Evolutionary conservation across 768 basidiomycete genomes (phyloP), one percentile per base, ranked within the genome.

Genomic region (Hericium rajendrae): DNA sequence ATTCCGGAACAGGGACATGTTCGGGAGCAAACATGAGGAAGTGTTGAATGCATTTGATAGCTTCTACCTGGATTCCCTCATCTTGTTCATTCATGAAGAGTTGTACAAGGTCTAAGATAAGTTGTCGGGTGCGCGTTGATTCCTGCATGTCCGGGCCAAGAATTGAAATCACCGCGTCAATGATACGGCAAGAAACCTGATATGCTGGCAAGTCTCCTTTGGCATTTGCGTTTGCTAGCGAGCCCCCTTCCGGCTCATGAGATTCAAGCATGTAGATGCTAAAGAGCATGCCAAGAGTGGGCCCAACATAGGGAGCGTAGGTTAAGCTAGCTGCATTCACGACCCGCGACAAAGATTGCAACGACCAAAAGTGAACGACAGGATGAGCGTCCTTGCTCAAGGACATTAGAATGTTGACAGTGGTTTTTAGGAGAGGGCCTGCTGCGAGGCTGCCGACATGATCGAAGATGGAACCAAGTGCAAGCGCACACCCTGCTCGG

Each of bases 81-180:
- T 97, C 92, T 2, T 84, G 81, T 65, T 97, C 94, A 41, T 81
- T 71, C 3, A 84, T 83, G 65, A 97, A 91, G 63, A 93, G 88
- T 58, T 85, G 80, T 4, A 97, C 87, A 16, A 98, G 78, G 64
- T 88, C 85, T 40, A 95, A 79, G 11, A 95, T 81, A 28, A 97
- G 75, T 1, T 83, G 81, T n/a, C 92, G 75, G 2, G 91, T 88
- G 13, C 83, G 76, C 20, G 81, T 75, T 0, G 90, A 89, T 62
- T 98, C 97, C 65, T 94, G 88, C 53, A 98, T 85, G 65, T 97
- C 97, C 1, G 97, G 97, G 1, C 97, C 97, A 48, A 97, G 80
- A 13, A 97, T 87, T 15, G 87, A 92, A 62, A 97, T 92, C 50
- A 95, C 80, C 1, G 94, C 92, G 68, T 97, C 94, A 51, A 95